A percentile compares a stretch with the other conserved stretches of the same genome.
Evolutionary conservation across 164 flowering plant genomes (phyloP).

Genomic region (Magnolia changhungtana): DNA sequence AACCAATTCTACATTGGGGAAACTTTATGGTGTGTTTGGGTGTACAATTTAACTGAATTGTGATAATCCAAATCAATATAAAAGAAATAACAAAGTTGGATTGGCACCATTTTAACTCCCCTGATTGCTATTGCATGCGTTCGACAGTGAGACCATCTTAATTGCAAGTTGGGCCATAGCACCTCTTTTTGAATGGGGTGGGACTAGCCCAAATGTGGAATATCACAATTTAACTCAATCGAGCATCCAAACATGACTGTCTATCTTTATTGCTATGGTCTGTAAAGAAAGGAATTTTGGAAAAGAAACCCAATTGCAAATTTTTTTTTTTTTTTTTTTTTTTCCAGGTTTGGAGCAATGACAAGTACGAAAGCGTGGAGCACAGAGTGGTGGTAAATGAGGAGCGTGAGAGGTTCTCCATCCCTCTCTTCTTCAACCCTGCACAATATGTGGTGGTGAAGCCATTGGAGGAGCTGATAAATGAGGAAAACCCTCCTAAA

Average conservation of each 20-base stretch:
- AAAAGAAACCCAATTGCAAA: neutral
- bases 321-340: neutral
- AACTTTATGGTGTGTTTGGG: too few relatives aligned
- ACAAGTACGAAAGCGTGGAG: conserved; percentile 55
- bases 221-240: neutral
- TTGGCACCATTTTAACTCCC: too few relatives aligned
- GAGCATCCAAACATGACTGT: neutral
- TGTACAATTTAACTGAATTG: too few relatives aligned
- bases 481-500: conserved; percentile 25
- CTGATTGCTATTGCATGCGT: too few relatives aligned
- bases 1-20: neutral
- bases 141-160: too few relatives aligned
- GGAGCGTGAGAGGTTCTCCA: conserved; percentile 53
- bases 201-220: neutral
- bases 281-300: neutral
- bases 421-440: conserved; percentile 58
- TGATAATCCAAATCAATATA: too few relatives aligned
- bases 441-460: conserved; percentile 37
- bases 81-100: too few relatives aligned
- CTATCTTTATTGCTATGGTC: neutral
- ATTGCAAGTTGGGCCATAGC: too few relatives aligned
- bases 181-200: neutral
- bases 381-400: conserved; percentile 63
- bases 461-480: conserved; percentile 49
- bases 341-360: conserved; percentile 57